A percentile compares a stretch with the other conserved stretches of the same genome.
These are phyloP conservation scores for Austroboletus rostrupii DNA, from an alignment of 1,284 basidiomycete species.

Conservation along the genomic window DNA sequence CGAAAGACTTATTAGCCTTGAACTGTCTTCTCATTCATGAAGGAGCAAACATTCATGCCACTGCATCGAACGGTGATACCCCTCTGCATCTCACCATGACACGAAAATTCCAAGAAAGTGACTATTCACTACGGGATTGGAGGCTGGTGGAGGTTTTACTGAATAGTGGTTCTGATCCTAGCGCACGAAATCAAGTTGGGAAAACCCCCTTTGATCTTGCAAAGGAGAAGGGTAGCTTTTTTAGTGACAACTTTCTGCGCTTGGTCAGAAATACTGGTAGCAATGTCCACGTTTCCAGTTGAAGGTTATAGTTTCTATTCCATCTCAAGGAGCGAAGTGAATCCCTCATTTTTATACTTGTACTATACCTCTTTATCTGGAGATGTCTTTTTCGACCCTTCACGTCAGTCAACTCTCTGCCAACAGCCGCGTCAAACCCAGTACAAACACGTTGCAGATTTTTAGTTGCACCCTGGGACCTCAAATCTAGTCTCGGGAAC, in stretches of 20 bases:
- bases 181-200: background rate
- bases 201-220: conserved; percentile 3
- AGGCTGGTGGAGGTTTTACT: background rate
- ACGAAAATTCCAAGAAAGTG: no score
- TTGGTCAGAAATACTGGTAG: background rate
- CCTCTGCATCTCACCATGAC: background rate
- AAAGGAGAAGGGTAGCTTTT: background rate
- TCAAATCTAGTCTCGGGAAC: no score
- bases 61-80: background rate
- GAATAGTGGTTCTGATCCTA: background rate
- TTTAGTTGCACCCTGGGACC: no score
- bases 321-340: no score
- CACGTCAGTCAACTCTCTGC: no score
- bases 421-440: no score
- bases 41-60: background rate
- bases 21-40: background rate
- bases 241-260: background rate
- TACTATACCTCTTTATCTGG: no score
- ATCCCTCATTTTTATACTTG: no score
- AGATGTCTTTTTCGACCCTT: no score
- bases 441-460: no score
- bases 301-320: no score
- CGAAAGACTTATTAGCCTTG: background rate
- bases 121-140: background rate
- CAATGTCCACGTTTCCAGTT: no score